These are phyloP conservation scores for Penicillium olsonii DNA, from an alignment of 2,329 filamentous ascomycete genomes.

Conservation along the genomic window DNA sequence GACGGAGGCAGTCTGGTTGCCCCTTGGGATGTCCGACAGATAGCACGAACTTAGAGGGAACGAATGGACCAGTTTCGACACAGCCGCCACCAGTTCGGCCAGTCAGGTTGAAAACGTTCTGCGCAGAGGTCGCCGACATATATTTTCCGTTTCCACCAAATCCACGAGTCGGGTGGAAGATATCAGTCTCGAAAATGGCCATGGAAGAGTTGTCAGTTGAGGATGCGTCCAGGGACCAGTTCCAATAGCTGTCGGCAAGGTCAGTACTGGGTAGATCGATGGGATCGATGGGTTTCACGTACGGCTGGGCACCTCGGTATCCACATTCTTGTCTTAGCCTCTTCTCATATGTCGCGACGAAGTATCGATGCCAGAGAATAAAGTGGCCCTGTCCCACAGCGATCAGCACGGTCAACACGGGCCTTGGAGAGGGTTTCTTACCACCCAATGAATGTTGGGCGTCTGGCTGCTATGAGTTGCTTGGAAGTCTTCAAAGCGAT, in stretches of 20 bases:
- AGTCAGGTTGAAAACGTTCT: slow-evolving; percentile 18
- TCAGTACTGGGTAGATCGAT: neutral
- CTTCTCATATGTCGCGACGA: slow-evolving; percentile 44
- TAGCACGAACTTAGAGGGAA: slow-evolving; percentile 10
- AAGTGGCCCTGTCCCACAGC: slow-evolving; percentile 27
- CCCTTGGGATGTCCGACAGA: slow-evolving; percentile 8
- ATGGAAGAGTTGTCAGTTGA: slow-evolving; percentile 13
- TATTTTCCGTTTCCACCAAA: slow-evolving; percentile 21
- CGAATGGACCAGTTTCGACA: slow-evolving; percentile 17
- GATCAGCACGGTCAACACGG: slow-evolving; percentile 9
- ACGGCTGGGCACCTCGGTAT: slow-evolving; percentile 47
- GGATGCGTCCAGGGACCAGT: slow-evolving; percentile 35
- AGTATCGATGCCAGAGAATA: slow-evolving; percentile 48
- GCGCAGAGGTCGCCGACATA: slow-evolving; percentile 3
- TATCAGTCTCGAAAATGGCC: slow-evolving; percentile 18
- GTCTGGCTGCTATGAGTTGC: slow-evolving; percentile 16
- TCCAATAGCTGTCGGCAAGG: slow-evolving; percentile 27
- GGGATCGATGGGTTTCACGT: slow-evolving; percentile 11
- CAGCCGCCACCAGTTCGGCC: slow-evolving; percentile 19
- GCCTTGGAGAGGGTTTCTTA: neutral
- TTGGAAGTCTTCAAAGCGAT: slow-evolving; percentile 19
- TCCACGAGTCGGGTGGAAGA: slow-evolving; percentile 13
- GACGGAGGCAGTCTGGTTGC: slow-evolving; percentile 13
- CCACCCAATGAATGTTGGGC: slow-evolving; percentile 19
- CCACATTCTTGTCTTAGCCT: slow-evolving; percentile 45